phyloP scores from a whole-genome alignment of 2,329 filamentous ascomycete species.

The Pseudogymnoascus sp. region DNA sequence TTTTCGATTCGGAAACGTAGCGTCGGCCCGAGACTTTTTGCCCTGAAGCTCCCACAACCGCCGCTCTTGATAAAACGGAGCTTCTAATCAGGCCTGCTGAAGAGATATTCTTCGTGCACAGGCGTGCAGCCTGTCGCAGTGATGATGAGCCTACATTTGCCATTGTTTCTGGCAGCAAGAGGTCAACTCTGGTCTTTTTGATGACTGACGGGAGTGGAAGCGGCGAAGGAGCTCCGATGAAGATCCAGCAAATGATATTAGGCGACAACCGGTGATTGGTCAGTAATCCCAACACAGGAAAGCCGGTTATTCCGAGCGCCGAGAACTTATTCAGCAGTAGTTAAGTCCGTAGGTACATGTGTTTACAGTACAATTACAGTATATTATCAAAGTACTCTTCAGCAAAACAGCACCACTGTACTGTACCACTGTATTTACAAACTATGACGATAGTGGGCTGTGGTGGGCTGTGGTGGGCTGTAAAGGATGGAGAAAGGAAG shows the following conservation, averaged over 20 bases:
- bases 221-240: conserved; percentile 10
- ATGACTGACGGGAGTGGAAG: not conserved
- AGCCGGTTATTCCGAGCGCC: not conserved
- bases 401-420: too few relatives aligned
- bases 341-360: not conserved
- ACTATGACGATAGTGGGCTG: conserved; percentile 4
- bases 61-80: conserved; percentile 18
- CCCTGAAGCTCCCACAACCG: conserved; percentile 16
- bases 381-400: not conserved
- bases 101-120: conserved; percentile 23
- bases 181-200: conserved; percentile 7
- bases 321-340: not conserved
- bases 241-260: conserved; percentile 5
- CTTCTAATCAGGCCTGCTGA: conserved; percentile 21
- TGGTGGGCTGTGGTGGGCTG: not conserved
- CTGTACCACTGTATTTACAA: not conserved
- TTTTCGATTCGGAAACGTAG: conserved; percentile 81
- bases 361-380: not conserved
- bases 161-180: conserved; percentile 18
- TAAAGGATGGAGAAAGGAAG: not conserved
- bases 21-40: conserved; percentile 40
- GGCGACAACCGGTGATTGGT: conserved; percentile 10
- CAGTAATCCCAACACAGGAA: not conserved
- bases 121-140: conserved; percentile 28
- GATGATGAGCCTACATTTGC: conserved; percentile 25